Evolutionary conservation across 805 yeast species (phyloP).

Genomic region (Kazachstania kunashirensis): DNA sequence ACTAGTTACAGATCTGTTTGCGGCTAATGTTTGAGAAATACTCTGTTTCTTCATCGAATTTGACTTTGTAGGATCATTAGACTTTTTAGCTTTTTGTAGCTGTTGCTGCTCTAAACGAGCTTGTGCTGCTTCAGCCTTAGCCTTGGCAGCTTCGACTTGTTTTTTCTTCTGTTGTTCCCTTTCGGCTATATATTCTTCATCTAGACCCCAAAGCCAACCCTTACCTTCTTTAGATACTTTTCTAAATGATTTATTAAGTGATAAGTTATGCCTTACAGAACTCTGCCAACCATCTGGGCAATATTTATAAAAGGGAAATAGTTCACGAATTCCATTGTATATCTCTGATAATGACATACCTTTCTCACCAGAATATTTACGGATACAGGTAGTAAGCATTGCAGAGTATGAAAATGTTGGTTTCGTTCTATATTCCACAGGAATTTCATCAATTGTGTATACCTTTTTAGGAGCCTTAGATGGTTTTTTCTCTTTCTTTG

Average conservation of each 20-base stretch:
- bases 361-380: slow-evolving; percentile 51
- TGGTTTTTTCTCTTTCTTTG: slow-evolving; percentile 42
- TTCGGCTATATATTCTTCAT: slow-evolving; percentile 74
- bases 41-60: slow-evolving; percentile 26
- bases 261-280: slow-evolving; percentile 81
- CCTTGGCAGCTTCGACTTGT: slow-evolving; percentile 55
- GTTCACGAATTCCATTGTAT: slow-evolving; percentile 73
- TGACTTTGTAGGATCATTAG: slow-evolving; percentile 8
- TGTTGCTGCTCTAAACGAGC: slow-evolving; percentile 44
- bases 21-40: slow-evolving; percentile 28
- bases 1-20: slow-evolving; percentile 18
- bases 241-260: slow-evolving; percentile 75
- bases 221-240: slow-evolving; percentile 80
- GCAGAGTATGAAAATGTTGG: slow-evolving; percentile 77
- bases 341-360: slow-evolving; percentile 83
- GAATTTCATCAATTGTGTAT: slow-evolving; percentile 76
- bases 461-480: slow-evolving; percentile 50
- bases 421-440: slow-evolving; percentile 74
- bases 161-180: slow-evolving; percentile 65
- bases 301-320: slow-evolving; percentile 84
- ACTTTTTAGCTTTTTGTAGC: slow-evolving; percentile 28
- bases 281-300: slow-evolving; percentile 98
- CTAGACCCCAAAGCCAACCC: slow-evolving; percentile 92
- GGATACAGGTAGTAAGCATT: slow-evolving; percentile 68
- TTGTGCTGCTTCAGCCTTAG: slow-evolving; percentile 48